Conservation (phyloP, 2,329 filamentous ascomycete species). For the Colletotrichum lini region DNA sequence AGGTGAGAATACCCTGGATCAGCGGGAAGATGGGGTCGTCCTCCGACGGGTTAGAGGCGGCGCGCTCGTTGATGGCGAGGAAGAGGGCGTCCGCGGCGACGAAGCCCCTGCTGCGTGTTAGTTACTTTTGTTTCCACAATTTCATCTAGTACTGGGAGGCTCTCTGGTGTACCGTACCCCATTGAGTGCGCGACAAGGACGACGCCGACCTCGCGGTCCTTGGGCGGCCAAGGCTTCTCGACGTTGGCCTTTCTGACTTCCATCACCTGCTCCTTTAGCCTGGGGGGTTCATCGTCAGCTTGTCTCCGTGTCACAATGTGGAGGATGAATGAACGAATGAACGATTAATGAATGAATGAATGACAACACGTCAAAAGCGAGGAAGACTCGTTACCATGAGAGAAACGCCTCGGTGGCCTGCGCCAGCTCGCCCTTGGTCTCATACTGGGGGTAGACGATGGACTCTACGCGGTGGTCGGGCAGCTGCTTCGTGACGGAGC, state of each 20-base stretch:
- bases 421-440: conserved; percentile 78
- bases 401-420: conserved; percentile 62
- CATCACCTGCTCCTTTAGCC: conserved; percentile 86
- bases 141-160: no score
- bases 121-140: neutral
- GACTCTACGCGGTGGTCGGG: conserved; percentile 73
- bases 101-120: conserved; percentile 72
- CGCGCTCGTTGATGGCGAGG: conserved; percentile 76
- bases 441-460: conserved; percentile 79
- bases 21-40: conserved; percentile 78
- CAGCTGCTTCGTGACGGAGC: conserved; percentile 69
- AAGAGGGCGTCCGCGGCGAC: conserved; percentile 88
- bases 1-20: conserved; percentile 84
- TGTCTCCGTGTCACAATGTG: neutral
- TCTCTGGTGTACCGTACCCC: conserved; percentile 61
- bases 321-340: no score
- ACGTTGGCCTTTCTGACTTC: conserved; percentile 80
- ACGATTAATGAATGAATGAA: no score
- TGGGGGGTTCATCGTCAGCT: conserved; percentile 49
- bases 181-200: conserved; percentile 88
- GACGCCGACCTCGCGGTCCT: conserved; percentile 85
- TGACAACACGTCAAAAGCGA: neutral
- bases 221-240: conserved; percentile 80
- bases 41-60: conserved; percentile 53
- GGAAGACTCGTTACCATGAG: conserved; percentile 57